Evolutionary conservation across 2,329 filamentous ascomycete species (phyloP).

Genomic region (Curvularia sp.): DNA sequence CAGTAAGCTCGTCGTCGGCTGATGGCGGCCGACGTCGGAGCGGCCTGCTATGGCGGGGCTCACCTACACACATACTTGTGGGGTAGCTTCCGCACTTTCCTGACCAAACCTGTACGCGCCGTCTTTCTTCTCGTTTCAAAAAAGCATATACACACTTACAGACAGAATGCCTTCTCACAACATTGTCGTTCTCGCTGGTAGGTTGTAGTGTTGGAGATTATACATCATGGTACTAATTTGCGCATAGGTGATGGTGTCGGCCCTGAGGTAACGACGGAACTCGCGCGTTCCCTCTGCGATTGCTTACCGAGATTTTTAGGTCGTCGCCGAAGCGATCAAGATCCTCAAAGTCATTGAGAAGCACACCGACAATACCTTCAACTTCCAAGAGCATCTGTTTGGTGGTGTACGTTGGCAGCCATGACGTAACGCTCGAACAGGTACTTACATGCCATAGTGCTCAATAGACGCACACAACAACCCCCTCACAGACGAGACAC

Average conservation of each 20-base stretch:
- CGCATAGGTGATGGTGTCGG: slow-evolving; percentile 50
- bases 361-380: slow-evolving; percentile 78
- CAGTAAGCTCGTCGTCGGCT: slow-evolving; percentile 8
- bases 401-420: slow-evolving; percentile 75
- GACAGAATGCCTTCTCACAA: slow-evolving; percentile 51
- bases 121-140: background rate
- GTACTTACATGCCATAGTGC: slow-evolving; percentile 61
- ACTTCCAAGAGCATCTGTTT: slow-evolving; percentile 87
- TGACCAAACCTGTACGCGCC: slow-evolving; percentile 9
- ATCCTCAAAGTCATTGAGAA: slow-evolving; percentile 80
- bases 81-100: slow-evolving; percentile 15
- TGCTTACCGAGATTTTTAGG: slow-evolving; percentile 58
- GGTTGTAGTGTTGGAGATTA: slow-evolving; percentile 13
- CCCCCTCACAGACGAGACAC: slow-evolving; percentile 82
- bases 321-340: slow-evolving; percentile 86
- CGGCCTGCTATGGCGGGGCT: slow-evolving; percentile 11
- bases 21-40: slow-evolving; percentile 15
- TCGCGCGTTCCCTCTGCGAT: slow-evolving; percentile 3
- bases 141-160: background rate
- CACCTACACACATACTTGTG: slow-evolving; percentile 6
- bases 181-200: slow-evolving; percentile 53
- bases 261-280: slow-evolving; percentile 46
- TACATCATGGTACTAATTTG: slow-evolving; percentile 24
- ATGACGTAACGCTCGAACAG: background rate
- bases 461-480: slow-evolving; percentile 84